A percentile compares a stretch with the other conserved stretches of the same genome.
Conservation (phyloP, 441 rosid genomes). For the Pelargonium australe region DNA sequence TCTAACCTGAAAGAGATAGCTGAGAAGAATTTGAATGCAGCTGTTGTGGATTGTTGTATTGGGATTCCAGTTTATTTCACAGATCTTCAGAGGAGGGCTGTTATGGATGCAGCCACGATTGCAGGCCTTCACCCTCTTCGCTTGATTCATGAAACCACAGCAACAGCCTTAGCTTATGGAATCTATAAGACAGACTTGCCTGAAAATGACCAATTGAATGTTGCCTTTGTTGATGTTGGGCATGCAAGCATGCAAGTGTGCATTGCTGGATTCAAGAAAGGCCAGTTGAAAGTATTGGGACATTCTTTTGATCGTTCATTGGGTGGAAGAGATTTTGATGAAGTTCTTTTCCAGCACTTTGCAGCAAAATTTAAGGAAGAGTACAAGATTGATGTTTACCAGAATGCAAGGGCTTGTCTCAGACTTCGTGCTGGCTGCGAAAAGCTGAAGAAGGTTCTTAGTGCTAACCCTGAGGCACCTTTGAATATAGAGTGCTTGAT, state of each 20-base stretch:
- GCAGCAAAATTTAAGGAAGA: constrained; percentile 73
- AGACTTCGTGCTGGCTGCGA: constrained; percentile 79
- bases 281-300: constrained; percentile 68
- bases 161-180: constrained; percentile 93
- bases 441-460: constrained; percentile 86
- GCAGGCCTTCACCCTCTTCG: constrained; percentile 88
- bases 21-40: constrained; percentile 71
- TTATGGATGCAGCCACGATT: constrained; percentile 84
- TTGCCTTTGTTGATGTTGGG: constrained; percentile 87
- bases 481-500: constrained; percentile 85
- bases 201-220: constrained; percentile 72
- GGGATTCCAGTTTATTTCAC: constrained; percentile 95
- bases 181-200: constrained; percentile 91
- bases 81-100: constrained; percentile 89
- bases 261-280: constrained; percentile 80
- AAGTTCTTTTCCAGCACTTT: constrained; percentile 70
- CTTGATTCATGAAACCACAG: constrained; percentile 85
- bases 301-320: constrained; percentile 71
- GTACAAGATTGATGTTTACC: constrained; percentile 81
- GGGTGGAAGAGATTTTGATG: constrained; percentile 96
- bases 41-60: constrained; percentile 90
- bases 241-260: constrained; percentile 94
- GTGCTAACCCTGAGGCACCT: constrained; percentile 91
- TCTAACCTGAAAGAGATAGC: constrained; percentile 80
- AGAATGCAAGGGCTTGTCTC: constrained; percentile 80